Evolutionary conservation across 345 rosid species (phyloP), one percentile per base, ranked within the genome.

Genomic region (Eucalyptus fibrosa): DNA sequence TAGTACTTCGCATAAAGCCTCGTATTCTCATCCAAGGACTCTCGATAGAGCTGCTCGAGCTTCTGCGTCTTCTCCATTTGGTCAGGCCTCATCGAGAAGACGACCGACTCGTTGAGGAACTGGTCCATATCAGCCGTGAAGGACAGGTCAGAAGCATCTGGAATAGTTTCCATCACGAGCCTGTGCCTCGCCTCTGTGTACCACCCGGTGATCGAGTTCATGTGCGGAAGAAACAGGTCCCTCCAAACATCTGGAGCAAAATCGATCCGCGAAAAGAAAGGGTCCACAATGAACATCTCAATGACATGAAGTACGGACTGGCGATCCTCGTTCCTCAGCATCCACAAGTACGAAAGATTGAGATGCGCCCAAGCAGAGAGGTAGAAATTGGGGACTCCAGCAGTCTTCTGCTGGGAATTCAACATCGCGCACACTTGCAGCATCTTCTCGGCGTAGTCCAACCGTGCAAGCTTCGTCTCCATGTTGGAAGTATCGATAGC

Each of bases 331-430:
- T 92, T 89, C 12, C 95, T 92, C 91, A 94, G 86, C 85, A 88
- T 93, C 94, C 95, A 94, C n/a, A 96, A 89, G 92, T 93, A 96
- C 2, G 97, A 92, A 21, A 96, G 94, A 90, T 91, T 93, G 86
- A 95, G 93, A 72, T 94, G 94, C 21, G 96, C 97, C 97, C 96
- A 95, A 28, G 97, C 96, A 16, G 97, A 93, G 44, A 96, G 95
- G 92, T 96, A 96, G 82, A 91, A 95, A 88, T 95, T 96, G 8
- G 96, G 96, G 51, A 96, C 96, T 10, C 97, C 96, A 7, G 96
- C 97, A 32, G 97, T 95, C 88, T 88, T 95, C 81, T 93, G 95
- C 72, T 89, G 55, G 3, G 93, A 91, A 88, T 91, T 91, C 90
- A 95, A 60, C 97, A 94, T 91, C 87, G 96, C 94, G 59, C 96